phyloP scores from a whole-genome alignment of 371 early-diverging fungal genomes.

The Rhizomucor pusillus region DNA sequence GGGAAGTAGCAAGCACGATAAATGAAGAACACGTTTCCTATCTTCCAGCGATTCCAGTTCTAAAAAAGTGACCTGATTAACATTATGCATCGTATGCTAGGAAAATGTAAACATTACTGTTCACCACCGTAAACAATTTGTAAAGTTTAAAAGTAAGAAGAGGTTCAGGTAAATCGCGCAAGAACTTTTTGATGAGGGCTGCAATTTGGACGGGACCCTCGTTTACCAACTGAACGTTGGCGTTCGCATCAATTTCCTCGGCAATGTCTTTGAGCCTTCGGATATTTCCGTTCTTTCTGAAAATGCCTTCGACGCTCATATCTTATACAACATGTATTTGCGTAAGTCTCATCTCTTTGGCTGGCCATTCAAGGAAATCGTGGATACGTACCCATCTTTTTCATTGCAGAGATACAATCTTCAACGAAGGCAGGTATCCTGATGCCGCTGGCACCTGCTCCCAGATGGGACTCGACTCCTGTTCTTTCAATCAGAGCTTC shows the following conservation, averaged over 20 bases:
- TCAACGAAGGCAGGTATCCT: conserved; percentile 88
- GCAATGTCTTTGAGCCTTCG: conserved; percentile 76
- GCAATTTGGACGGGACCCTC: conserved; percentile 90
- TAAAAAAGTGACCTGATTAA: conserved; percentile 1
- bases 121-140: conserved; percentile 77
- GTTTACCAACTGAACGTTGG: conserved; percentile 55
- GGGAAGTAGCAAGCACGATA: conserved; percentile 84
- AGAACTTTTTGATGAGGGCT: conserved; percentile 90
- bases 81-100: not conserved
- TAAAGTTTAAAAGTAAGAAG: conserved; percentile 86
- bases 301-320: conserved; percentile 90
- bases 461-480: conserved; percentile 82
- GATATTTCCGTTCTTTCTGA: conserved; percentile 97
- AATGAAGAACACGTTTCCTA: conserved; percentile 70
- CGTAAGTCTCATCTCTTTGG: not conserved
- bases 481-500: conserved; percentile 81
- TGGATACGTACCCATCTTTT: conserved; percentile 70
- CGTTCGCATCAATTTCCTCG: conserved; percentile 80
- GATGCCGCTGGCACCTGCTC: conserved; percentile 72
- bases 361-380: too few relatives aligned
- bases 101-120: conserved; percentile 51
- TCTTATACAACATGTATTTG: conserved; percentile 25
- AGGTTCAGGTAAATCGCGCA: conserved; percentile 94
- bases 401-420: conserved; percentile 71
- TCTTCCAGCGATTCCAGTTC: conserved; percentile 55